Percentiles rank a stretch among this genome's conserved stretches.
Evolutionary conservation across 306 rosid genomes (phyloP).

Genomic region (Acacia confusa): DNA sequence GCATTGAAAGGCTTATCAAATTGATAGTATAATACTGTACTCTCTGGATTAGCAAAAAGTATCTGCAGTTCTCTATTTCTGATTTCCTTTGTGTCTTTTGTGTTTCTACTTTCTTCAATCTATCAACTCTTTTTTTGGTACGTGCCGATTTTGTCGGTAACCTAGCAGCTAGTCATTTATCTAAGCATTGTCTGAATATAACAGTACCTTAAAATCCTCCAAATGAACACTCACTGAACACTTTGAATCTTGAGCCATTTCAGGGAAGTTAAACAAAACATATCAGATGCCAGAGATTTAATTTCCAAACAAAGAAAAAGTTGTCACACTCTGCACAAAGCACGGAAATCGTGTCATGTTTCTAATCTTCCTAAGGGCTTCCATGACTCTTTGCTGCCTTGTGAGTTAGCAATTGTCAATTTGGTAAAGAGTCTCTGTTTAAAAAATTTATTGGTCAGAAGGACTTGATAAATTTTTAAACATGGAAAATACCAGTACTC

Average conservation of each 20-base stretch:
- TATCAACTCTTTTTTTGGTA: not conserved
- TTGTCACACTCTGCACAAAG: constrained; percentile 35
- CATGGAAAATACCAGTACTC: too few relatives aligned
- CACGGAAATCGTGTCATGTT: constrained; percentile 33
- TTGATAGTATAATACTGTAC: not conserved
- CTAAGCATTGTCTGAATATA: not conserved
- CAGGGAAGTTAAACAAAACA: constrained; percentile 48
- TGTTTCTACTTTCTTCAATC: not conserved
- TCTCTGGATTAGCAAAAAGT: not conserved
- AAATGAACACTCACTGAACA: not conserved
- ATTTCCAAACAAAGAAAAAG: constrained; percentile 49
- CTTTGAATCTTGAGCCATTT: constrained; percentile 15
- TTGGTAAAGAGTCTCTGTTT: too few relatives aligned
- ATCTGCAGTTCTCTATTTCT: not conserved
- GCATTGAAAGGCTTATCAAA: not conserved
- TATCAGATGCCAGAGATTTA: constrained; percentile 51
- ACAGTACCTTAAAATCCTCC: not conserved
- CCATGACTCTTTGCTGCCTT: constrained; percentile 45
- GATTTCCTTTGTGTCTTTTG: not conserved
- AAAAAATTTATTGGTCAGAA: too few relatives aligned
- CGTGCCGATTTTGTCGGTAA: not conserved
- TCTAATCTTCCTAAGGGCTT: constrained; percentile 39
- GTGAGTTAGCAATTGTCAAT: constrained; percentile 38
- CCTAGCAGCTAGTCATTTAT: not conserved
- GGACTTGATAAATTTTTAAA: too few relatives aligned